Base-by-base conservation (phyloP, 2,329 filamentous ascomycete species). In the Rosellinia necatrix region DNA sequence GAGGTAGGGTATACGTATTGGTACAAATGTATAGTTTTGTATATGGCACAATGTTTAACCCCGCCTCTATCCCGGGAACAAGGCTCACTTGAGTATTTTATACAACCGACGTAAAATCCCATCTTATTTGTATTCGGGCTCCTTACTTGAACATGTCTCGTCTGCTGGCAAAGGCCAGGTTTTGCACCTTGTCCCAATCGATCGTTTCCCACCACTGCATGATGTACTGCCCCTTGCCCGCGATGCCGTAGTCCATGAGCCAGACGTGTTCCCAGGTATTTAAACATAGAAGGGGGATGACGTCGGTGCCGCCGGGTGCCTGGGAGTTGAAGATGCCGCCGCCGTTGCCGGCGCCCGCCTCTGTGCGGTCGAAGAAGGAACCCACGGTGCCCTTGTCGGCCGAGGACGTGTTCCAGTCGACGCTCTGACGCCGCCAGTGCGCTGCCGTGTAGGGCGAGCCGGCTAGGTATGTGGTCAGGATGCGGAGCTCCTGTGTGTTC, bases 241-340 rank as follows among this genome's bases (percentile, higher is more conserved):
- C 79, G 25, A 86, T 70, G 48, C 84, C 84, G 74, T 90, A 97
- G 72, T 97, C 92, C 52, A 84, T 82, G 72, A 97, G 76, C 85
- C 90, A 99, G 7, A 89, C 87, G 75, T 97, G 94, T 78, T 97
- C 88, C 94, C 94, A 99, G 4, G 92, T 96, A 76, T 92, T 97
- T 57, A 97, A 82, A 71, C 93, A 97, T 66, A 99, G 78, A 58
- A 97, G 79, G 10, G 93, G 92, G 53, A 85, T 79, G 29, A 92
- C 74, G 44, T 88, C 81, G 61, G 85, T 81, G 55, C 87, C 87
- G 34, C 88, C 89, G 1, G 88, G 86, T 4, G 85, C 81, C 56
- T 72, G 74, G 59, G 64, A 69, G 43, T 71, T 46, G 38, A 49
- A 58, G 25, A 27, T 22, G 59, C 67, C 64, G 38, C 61, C 66